These are phyloP conservation scores for Umbilicus rupestris DNA, from an alignment of 164 flowering plant genomes.

Conservation along the genomic window DNA sequence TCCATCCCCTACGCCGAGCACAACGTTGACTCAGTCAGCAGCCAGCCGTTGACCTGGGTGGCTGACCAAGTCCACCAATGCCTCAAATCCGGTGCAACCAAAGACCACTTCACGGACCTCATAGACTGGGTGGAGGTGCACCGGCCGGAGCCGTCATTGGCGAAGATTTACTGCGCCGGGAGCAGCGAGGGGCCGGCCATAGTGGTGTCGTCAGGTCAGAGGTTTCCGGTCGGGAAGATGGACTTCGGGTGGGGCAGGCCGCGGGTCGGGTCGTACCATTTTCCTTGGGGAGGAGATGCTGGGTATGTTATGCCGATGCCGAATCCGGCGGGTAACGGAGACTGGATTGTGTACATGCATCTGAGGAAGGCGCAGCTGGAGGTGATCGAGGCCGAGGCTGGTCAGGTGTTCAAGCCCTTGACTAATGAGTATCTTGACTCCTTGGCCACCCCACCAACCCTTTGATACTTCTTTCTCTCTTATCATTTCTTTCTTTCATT, in stretches of 20 bases:
- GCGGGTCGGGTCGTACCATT: constrained; percentile 42
- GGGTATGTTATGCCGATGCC: constrained; percentile 70
- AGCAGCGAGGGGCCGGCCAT: constrained; percentile 33
- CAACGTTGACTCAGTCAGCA: constrained; percentile 18
- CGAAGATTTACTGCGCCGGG: constrained; percentile 28
- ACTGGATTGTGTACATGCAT: constrained; percentile 58
- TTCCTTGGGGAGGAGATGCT: constrained; percentile 37
- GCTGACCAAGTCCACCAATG: constrained; percentile 30
- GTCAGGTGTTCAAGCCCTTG: constrained; percentile 28
- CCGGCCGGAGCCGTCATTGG: constrained; percentile 28
- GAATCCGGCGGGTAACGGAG: constrained; percentile 29
- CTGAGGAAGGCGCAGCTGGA: constrained; percentile 25
- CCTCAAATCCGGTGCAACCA: constrained; percentile 18
- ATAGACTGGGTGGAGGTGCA: constrained; percentile 56
- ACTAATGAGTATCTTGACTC: constrained; percentile 15
- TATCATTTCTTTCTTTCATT: background rate
- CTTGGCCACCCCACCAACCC: background rate
- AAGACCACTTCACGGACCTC: constrained; percentile 46
- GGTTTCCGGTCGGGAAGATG: constrained; percentile 32
- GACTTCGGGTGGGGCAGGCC: constrained; percentile 63
- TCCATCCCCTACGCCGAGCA: constrained; percentile 38
- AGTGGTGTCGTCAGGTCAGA: constrained; percentile 50
- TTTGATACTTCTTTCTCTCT: background rate
- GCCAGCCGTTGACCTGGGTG: constrained; percentile 25
- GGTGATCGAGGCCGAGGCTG: constrained; percentile 27